Evolutionary conservation across 2,329 filamentous ascomycete genomes (phyloP).

Genomic region (Talaromyces verruculosus): DNA sequence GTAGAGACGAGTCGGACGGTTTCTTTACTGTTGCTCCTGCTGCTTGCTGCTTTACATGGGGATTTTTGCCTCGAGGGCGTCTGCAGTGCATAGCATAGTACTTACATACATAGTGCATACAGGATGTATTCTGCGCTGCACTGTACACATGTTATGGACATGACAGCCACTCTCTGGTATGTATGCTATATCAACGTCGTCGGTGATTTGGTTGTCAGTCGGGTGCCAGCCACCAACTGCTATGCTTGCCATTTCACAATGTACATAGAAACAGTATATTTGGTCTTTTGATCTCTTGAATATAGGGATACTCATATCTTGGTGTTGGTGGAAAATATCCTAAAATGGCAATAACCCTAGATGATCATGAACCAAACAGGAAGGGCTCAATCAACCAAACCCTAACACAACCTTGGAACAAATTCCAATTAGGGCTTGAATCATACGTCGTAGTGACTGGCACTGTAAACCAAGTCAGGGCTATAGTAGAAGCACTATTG

Average conservation of each 20-base stretch:
- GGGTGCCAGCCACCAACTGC: constrained; percentile 13
- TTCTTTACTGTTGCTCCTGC: not conserved
- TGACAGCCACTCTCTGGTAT: constrained; percentile 21
- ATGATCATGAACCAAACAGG: not conserved
- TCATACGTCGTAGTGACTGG: not conserved
- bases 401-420: not conserved
- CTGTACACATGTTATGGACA: constrained; percentile 16
- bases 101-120: constrained; percentile 10
- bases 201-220: not conserved
- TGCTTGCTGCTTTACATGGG: not conserved
- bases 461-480: not conserved
- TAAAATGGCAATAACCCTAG: not conserved
- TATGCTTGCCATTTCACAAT: not conserved
- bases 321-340: not conserved
- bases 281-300: not conserved
- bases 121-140: constrained; percentile 9
- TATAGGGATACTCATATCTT: not conserved
- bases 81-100: constrained; percentile 7
- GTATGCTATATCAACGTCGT: constrained; percentile 4
- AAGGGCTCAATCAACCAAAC: not conserved
- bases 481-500: not conserved
- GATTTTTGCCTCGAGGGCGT: constrained; percentile 7
- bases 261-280: not conserved
- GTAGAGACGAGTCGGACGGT: not conserved
- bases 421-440: not conserved